Percentiles rank a stretch among this genome's conserved stretches.
Conservation (phyloP, 192 early-diverging fungal genomes). For the Chytriomyces sp. region DNA sequence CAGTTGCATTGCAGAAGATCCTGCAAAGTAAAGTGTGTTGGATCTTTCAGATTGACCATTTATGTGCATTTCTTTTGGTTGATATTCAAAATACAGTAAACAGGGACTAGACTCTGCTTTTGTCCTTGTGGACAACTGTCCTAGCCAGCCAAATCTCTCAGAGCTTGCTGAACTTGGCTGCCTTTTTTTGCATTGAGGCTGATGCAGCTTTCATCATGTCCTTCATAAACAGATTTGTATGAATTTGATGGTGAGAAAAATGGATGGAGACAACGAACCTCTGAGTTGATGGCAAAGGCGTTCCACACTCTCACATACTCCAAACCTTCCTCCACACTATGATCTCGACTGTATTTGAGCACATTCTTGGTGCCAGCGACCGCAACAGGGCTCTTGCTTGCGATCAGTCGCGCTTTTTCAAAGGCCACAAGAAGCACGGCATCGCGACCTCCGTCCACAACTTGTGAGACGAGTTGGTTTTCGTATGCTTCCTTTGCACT, state of each 20-base stretch:
- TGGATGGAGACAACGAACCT: neutral
- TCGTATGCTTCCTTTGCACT: constrained; percentile 62
- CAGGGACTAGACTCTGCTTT: no score
- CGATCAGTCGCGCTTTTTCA: constrained; percentile 73
- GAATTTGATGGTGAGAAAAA: neutral
- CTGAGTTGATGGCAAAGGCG: neutral
- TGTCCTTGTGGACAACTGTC: no score
- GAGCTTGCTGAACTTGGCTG: no score
- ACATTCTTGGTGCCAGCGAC: constrained; percentile 83
- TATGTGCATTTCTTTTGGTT: no score
- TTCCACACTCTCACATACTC: constrained; percentile 84
- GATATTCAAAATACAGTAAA: no score
- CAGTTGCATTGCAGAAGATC: no score
- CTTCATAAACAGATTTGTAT: neutral
- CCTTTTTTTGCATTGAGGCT: no score
- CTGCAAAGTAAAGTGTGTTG: no score
- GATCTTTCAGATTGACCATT: no score
- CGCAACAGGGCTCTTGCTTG: constrained; percentile 87
- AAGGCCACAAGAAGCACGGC: constrained; percentile 55
- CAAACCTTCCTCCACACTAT: constrained; percentile 85
- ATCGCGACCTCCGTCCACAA: constrained; percentile 48
- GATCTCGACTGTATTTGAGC: constrained; percentile 91
- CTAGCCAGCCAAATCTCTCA: no score
- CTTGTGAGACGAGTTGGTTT: constrained; percentile 63
- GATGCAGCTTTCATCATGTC: no score